phyloP scores from a whole-genome alignment of 768 basidiomycete species.

The Auriscalpium microsporum region DNA sequence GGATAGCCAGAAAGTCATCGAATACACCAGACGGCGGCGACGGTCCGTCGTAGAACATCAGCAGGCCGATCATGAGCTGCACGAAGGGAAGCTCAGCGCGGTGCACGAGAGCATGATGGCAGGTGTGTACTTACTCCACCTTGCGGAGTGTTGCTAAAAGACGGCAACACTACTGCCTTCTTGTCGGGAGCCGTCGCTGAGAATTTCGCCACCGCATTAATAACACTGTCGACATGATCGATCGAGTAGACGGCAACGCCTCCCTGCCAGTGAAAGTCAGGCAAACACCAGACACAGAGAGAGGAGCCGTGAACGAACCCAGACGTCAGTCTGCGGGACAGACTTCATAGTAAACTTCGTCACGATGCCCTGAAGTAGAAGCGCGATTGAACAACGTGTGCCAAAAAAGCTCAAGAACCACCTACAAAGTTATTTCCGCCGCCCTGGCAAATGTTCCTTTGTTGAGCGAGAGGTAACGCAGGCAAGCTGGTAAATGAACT shows the following conservation, averaged over 20 bases:
- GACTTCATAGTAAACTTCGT: conserved; percentile 7
- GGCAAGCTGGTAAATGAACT: not conserved
- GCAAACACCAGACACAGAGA: not conserved
- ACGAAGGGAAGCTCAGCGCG: not conserved
- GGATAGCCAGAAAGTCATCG: conserved; percentile 13
- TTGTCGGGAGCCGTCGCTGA: not conserved
- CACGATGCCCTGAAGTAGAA: conserved; percentile 2
- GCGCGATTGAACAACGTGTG: no score
- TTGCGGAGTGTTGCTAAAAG: not conserved
- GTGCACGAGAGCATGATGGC: not conserved
- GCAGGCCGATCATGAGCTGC: not conserved
- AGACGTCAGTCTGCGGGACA: conserved; percentile 4
- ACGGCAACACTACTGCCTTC: not conserved
- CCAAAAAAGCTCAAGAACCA: no score
- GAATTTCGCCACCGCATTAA: conserved; percentile 1
- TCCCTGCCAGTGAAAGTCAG: not conserved
- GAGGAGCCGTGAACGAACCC: not conserved
- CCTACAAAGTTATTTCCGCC: conserved; percentile 11
- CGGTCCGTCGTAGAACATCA: conserved; percentile 15
- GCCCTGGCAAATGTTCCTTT: not conserved
- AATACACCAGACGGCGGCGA: conserved; percentile 10
- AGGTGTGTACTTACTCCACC: not conserved
- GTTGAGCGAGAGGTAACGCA: no score
- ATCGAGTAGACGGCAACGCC: not conserved
- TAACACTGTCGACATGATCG: not conserved